Base-by-base conservation (phyloP, 2,329 filamentous ascomycete genomes). In the Exophiala bonariae region DNA sequence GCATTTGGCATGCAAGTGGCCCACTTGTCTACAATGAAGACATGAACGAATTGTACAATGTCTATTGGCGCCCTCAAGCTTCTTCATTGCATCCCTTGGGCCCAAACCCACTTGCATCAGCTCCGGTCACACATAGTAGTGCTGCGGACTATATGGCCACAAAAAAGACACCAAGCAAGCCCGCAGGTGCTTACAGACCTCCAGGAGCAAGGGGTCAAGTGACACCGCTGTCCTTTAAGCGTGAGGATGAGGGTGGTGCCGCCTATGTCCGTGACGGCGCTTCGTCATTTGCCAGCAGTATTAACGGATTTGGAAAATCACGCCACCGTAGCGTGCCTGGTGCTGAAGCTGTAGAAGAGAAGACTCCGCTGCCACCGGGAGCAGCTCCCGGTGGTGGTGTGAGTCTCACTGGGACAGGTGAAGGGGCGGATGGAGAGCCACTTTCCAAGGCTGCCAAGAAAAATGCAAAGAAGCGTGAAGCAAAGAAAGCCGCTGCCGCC, bases 391-490 rank as follows among this genome's bases (percentile, higher is more conserved):
- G 81, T 43, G 82, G 82, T 17, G 82, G 81, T 34, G 81, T 83
- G 33, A 80, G 79, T 53, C 77, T 87, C 36, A 82, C 84, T 19
- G 79, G 80, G 4, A 82, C 86, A 11, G 81, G 78, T 50, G 75
- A 79, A 28, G 79, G 73, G 55, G 68, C 85, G 70, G 73, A 84
- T 34, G 79, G 66, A 35, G 86, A 89, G 51, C 84, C 80, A 59
- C 67, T 93, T 52, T 91, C 87, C 54, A 95, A 93, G 73, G 82
- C 86, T 44, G 90, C 87, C 10, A 75, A 89, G 60, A 96, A 96
- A 80, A 96, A 96, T 73, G 97, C 97, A 82, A 97, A 97, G 82
- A 97, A 97, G 81, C 82, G 93, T 36, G 85, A 88, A 59, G 88
- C 88, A 58, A 96, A 95, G 78, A 97, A 96, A 73, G 81, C 81